Evolutionary conservation across 768 basidiomycete genomes (phyloP), one percentile per base, ranked within the genome.

Genomic region (Lentinus brumalis): DNA sequence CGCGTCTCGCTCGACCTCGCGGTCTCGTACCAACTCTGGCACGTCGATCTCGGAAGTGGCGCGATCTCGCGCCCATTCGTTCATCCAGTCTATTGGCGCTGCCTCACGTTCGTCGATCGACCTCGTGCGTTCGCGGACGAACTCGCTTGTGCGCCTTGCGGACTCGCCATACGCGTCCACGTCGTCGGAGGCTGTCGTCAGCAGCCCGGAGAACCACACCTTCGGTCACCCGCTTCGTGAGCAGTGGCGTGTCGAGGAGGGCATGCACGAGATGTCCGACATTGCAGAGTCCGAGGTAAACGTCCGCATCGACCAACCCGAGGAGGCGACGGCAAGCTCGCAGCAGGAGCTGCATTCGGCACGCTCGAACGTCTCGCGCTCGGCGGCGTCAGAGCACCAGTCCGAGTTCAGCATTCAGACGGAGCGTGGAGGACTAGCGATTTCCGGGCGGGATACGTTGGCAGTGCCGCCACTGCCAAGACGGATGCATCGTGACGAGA

Each of bases 201-300:
- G 79, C 65, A 83, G 80, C 50, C 78, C 79, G 0, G 88, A 90
- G 68, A 89, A 89, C 69, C 81, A 90, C 70, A 92, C 90, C 9
- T 92, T 92, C 73, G 91, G 91, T 12, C 81, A 85, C 42, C 79
- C 79, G 0, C 74, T 86, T 71, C 70, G 79, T 56, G 70, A 80
- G 71, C 67, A 75, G 53, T 71, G 75, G 67, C 75, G 70, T 14
- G 76, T 63, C 41, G 70, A 56, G 32, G 65, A 67, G 32, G 63
- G 57, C 18, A 60, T 53, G 31, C 67, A 63, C 4, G 66, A 65
- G 29, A 56, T 64, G 0, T 57, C 64, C 18, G 62, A 69, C 56
- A 57, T 67, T 6, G 59, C 66, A 0, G 70, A 66, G 54, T 46
- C 62, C 40, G 66, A 67, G 2, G 32, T 63, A 15, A 61, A 61